Percentiles rank a stretch among this genome's conserved stretches.
These are phyloP conservation scores for Pseudonitzschia multiseries DNA, from an alignment of 108 stramenopile species.

Conservation along the genomic window DNA sequence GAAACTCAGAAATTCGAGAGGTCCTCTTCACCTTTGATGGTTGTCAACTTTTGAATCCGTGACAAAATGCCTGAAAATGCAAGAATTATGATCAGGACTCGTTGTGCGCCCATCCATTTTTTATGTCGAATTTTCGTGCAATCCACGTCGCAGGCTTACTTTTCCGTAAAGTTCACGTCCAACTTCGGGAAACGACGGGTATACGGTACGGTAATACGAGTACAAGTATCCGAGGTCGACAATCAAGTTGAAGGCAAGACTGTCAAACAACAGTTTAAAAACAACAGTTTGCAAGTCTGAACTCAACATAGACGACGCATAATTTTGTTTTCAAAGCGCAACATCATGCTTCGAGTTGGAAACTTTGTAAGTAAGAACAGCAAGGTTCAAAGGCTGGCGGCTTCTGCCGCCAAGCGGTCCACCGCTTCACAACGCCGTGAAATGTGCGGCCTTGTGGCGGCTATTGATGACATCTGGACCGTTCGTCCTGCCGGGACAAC, in stretches of 20 bases:
- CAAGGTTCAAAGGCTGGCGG: slow-evolving; percentile 18
- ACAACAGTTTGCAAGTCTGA: background rate
- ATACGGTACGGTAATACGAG: too few relatives aligned
- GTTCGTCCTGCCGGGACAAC: slow-evolving; percentile 1
- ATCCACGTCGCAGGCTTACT: background rate
- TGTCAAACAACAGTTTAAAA: background rate
- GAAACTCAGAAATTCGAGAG: background rate
- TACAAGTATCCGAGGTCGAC: background rate
- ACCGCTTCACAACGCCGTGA: slow-evolving; percentile 15
- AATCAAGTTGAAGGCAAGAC: background rate
- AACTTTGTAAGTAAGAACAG: slow-evolving; percentile 19
- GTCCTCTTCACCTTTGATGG: background rate
- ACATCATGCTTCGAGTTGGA: slow-evolving; percentile 28
- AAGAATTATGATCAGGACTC: background rate
- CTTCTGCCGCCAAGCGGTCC: slow-evolving; percentile 4
- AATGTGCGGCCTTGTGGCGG: slow-evolving; percentile 54
- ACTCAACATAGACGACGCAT: background rate
- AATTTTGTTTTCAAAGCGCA: slow-evolving; percentile 10
- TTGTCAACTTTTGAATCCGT: background rate
- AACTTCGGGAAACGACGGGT: background rate
- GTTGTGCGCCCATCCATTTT: background rate
- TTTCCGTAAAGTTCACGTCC: background rate
- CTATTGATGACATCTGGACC: slow-evolving; percentile 55
- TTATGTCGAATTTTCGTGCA: slow-evolving; percentile 1
- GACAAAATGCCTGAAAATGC: slow-evolving; percentile 4